phyloP scores from a whole-genome alignment of 345 rosid genomes.

The Gossypium thurberi region DNA sequence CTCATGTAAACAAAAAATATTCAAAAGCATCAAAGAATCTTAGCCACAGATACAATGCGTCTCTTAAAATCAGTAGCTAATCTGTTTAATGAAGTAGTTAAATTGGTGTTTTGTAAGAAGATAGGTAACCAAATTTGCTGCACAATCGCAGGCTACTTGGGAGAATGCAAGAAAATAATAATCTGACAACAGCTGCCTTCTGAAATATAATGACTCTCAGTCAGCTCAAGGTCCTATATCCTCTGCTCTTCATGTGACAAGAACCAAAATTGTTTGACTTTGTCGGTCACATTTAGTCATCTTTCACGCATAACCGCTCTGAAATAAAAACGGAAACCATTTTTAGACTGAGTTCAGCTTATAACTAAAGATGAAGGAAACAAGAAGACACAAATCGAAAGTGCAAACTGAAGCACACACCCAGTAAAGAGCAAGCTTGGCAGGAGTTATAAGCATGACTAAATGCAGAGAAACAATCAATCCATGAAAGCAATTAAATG shows the following conservation, averaged over 20 bases:
- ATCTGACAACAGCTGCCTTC: not conserved
- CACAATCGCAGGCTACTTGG: not conserved
- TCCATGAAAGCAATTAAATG: not conserved
- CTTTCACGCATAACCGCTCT: slow-evolving; percentile 64
- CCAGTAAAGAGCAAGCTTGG: not conserved
- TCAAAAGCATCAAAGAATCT: slow-evolving; percentile 25
- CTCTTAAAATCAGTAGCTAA: slow-evolving; percentile 4
- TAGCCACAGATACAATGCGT: not conserved
- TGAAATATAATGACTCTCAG: not conserved
- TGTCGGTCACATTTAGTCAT: slow-evolving; percentile 13
- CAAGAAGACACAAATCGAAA: not conserved
- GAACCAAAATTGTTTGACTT: not conserved
- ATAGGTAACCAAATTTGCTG: not conserved
- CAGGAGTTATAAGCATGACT: not conserved
- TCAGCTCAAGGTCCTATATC: slow-evolving; percentile 8
- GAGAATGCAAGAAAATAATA: not conserved
- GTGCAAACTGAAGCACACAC: not conserved
- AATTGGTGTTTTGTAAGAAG: not conserved
- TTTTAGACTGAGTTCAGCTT: slow-evolving; percentile 6
- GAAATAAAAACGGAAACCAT: slow-evolving; percentile 21
- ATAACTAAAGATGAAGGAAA: not conserved
- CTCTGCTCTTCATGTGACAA: not conserved
- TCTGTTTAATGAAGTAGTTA: not conserved
- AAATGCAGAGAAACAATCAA: not conserved
- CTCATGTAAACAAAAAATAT: not conserved